Conservation (phyloP, 768 basidiomycete genomes). For the Cytidiella melzeri region DNA sequence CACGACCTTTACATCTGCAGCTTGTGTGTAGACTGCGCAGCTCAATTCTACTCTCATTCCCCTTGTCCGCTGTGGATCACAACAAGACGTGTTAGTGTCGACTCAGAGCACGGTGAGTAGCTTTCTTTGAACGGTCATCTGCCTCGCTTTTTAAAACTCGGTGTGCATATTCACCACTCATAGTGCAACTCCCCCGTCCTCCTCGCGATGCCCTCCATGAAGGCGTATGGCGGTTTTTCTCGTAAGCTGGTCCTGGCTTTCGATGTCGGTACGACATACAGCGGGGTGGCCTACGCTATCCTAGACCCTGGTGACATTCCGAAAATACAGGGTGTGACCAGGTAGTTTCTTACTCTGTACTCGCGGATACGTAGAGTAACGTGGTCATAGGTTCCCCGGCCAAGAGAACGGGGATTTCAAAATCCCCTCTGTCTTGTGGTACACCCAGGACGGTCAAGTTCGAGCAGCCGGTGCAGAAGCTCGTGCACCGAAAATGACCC, state of each 20-base stretch:
- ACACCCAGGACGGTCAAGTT: slow-evolving; percentile 33
- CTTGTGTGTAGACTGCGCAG: too few species aligned
- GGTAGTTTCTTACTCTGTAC: slow-evolving; percentile 13
- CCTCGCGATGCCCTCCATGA: slow-evolving; percentile 2
- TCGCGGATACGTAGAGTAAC: background rate
- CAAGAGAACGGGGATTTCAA: slow-evolving; percentile 42
- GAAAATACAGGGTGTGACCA: slow-evolving; percentile 39
- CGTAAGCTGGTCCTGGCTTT: slow-evolving; percentile 22
- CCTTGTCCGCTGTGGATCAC: too few species aligned
- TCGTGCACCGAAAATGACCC: slow-evolving; percentile 31
- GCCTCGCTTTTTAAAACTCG: too few species aligned
- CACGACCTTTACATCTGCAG: too few species aligned
- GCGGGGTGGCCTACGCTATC: slow-evolving; percentile 41
- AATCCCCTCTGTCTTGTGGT: slow-evolving; percentile 44
- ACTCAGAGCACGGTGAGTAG: too few species aligned
- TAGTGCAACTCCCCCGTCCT: too few species aligned
- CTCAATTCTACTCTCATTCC: too few species aligned
- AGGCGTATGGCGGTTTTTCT: background rate
- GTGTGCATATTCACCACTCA: too few species aligned
- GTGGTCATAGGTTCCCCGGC: slow-evolving; percentile 30
- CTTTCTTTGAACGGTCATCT: too few species aligned
- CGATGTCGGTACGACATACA: slow-evolving; percentile 49
- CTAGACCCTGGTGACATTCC: slow-evolving; percentile 33
- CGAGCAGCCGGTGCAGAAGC: slow-evolving; percentile 43
- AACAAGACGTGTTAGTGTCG: too few species aligned